Conservation (phyloP, 805 yeast genomes). For the Zygotorulaspora sp. region DNA sequence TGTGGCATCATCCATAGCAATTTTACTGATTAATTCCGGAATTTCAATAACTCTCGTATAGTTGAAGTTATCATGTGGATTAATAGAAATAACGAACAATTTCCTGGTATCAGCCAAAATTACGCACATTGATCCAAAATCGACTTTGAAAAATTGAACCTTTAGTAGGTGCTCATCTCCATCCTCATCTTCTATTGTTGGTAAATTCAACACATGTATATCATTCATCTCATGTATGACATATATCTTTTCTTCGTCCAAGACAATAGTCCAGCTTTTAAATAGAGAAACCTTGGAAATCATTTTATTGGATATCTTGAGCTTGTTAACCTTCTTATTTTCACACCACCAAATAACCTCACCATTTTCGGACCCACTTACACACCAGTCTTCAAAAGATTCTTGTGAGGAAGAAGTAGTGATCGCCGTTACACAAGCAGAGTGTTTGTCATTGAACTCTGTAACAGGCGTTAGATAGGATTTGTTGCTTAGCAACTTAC, state of each 20-base stretch:
- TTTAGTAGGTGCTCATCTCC: slow-evolving; percentile 7
- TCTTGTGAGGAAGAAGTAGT: slow-evolving; percentile 24
- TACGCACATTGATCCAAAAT: slow-evolving; percentile 31
- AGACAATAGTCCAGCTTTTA: slow-evolving; percentile 24
- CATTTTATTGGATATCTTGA: slow-evolving; percentile 21
- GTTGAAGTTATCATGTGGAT: slow-evolving; percentile 25
- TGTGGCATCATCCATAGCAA: slow-evolving; percentile 30
- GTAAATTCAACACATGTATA: slow-evolving; percentile 19
- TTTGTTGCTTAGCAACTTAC: slow-evolving; percentile 33
- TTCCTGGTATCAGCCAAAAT: slow-evolving; percentile 21
- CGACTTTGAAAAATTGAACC: slow-evolving; percentile 29
- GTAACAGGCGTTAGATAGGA: slow-evolving; percentile 33
- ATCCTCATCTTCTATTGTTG: slow-evolving; percentile 6
- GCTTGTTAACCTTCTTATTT: slow-evolving; percentile 16
- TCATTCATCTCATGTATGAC: slow-evolving; percentile 25
- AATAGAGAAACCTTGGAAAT: slow-evolving; percentile 23
- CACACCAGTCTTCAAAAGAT: slow-evolving; percentile 28
- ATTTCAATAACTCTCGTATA: slow-evolving; percentile 18
- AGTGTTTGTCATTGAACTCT: slow-evolving; percentile 30
- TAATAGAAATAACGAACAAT: slow-evolving; percentile 24
- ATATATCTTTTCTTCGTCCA: slow-evolving; percentile 25
- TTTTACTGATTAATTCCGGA: slow-evolving; percentile 17
- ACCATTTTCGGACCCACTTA: slow-evolving; percentile 34
- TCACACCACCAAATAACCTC: slow-evolving; percentile 36
- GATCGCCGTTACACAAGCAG: slow-evolving; percentile 32